These are phyloP conservation scores for Leccinum subrobustum DNA, from an alignment of 1,284 basidiomycete genomes.

Conservation along the genomic window DNA sequence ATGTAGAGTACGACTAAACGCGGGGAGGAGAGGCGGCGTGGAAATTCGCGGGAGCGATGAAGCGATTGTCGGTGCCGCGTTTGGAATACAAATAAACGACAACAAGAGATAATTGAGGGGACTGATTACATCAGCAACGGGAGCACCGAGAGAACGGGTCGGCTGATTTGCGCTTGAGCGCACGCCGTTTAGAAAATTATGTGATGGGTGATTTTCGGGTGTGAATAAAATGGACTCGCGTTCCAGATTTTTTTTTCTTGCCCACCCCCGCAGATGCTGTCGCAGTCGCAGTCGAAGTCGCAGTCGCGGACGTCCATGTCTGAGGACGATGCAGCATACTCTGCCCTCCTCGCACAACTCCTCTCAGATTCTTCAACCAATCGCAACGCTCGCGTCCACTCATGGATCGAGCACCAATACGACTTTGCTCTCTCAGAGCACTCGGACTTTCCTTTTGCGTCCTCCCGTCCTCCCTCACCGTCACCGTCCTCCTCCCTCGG, in stretches of 20 bases:
- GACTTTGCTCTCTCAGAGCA: conserved; percentile 34
- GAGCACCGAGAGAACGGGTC: conserved; percentile 15
- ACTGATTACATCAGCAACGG: conserved; percentile 8
- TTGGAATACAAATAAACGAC: neutral
- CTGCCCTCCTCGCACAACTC: conserved; percentile 28
- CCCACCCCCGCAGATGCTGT: conserved; percentile 8
- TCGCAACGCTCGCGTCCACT: conserved; percentile 32
- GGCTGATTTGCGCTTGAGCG: conserved; percentile 14
- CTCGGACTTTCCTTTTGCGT: neutral
- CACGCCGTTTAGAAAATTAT: conserved; percentile 11
- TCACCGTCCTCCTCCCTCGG: conserved; percentile 34
- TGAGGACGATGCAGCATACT: conserved; percentile 32
- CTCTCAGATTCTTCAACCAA: conserved; percentile 22
- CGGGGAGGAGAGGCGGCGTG: neutral
- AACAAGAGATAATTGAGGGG: neutral
- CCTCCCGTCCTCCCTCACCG: conserved; percentile 27
- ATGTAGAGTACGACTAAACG: neutral
- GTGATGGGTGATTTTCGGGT: conserved; percentile 8
- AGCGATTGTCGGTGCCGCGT: neutral
- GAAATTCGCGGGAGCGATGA: neutral
- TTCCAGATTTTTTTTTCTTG: neutral
- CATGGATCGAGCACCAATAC: conserved; percentile 36
- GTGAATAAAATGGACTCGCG: conserved; percentile 17
- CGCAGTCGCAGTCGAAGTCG: neutral
- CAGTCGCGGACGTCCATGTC: conserved; percentile 20